Evolutionary conservation across 352 stramenopile genomes (phyloP).

Genomic region (Phytophthora parvispora): DNA sequence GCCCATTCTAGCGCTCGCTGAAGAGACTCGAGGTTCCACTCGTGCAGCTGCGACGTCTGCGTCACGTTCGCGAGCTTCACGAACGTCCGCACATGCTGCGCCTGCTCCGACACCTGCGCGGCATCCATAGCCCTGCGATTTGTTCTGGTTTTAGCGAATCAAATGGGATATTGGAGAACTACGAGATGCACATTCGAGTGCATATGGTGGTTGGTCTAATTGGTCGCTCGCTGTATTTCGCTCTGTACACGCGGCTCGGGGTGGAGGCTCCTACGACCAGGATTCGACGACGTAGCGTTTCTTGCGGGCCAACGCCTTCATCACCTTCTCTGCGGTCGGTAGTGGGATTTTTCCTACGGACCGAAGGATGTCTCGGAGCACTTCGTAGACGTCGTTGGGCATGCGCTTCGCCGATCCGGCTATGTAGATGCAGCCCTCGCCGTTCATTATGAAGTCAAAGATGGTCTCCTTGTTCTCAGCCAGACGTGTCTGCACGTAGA

Average conservation of each 20-base stretch:
- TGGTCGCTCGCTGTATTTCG: not conserved
- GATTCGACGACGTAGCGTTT: slow-evolving; percentile 91
- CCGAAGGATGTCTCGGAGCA: slow-evolving; percentile 87
- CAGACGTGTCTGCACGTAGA: slow-evolving; percentile 94
- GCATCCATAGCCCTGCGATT: slow-evolving; percentile 8
- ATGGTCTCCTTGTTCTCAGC: slow-evolving; percentile 83
- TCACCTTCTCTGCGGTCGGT: slow-evolving; percentile 70
- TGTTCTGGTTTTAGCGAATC: slow-evolving; percentile 18
- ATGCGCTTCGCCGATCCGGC: slow-evolving; percentile 94
- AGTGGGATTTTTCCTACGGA: slow-evolving; percentile 78
- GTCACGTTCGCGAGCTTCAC: slow-evolving; percentile 58
- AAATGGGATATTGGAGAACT: slow-evolving; percentile 4
- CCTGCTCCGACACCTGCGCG: slow-evolving; percentile 16
- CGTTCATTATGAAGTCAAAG: slow-evolving; percentile 74
- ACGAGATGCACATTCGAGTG: not conserved
- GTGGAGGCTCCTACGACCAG: slow-evolving; percentile 69
- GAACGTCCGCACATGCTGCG: slow-evolving; percentile 44
- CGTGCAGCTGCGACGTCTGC: slow-evolving; percentile 56
- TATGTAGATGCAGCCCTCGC: slow-evolving; percentile 83
- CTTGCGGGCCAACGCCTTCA: slow-evolving; percentile 79
- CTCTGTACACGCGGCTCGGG: not conserved
- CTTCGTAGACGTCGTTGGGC: slow-evolving; percentile 92
- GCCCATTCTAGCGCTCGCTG: slow-evolving; percentile 54
- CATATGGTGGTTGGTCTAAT: slow-evolving; percentile 2
- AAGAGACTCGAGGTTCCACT: slow-evolving; percentile 67